A percentile compares a stretch with the other conserved stretches of the same genome.
Conservation (phyloP, 2,329 filamentous ascomycete genomes). For the Chaetothyriales sp. region DNA sequence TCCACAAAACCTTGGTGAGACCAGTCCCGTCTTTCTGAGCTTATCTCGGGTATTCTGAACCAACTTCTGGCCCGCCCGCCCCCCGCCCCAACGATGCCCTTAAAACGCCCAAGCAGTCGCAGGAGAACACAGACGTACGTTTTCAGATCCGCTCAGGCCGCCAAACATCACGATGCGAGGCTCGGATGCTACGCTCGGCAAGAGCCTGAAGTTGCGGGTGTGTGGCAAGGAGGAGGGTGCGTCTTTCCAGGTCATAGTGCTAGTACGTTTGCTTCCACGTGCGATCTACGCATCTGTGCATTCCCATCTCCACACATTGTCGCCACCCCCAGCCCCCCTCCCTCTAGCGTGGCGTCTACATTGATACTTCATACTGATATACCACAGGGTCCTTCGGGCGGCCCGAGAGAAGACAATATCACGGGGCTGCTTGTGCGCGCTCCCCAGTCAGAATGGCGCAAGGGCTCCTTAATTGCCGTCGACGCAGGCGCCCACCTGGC, state of each 20-base stretch:
- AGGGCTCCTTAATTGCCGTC: constrained; percentile 73
- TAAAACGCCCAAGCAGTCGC: background rate
- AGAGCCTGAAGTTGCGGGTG: constrained; percentile 10
- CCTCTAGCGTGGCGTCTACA: background rate
- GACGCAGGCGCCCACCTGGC: constrained; percentile 85
- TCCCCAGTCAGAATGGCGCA: constrained; percentile 60
- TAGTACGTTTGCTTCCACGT: constrained; percentile 34
- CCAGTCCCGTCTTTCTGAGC: too few relatives aligned
- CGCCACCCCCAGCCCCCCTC: background rate
- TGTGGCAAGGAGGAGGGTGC: constrained; percentile 21
- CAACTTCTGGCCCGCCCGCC: background rate
- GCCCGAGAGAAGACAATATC: constrained; percentile 76
- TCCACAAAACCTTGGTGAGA: too few relatives aligned
- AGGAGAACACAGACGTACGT: background rate
- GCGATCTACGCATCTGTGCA: background rate
- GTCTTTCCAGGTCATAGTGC: constrained; percentile 57
- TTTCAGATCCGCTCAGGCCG: background rate
- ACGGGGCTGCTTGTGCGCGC: constrained; percentile 83
- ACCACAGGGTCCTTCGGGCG: constrained; percentile 70
- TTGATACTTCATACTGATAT: background rate
- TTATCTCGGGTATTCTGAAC: background rate
- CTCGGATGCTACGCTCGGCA: constrained; percentile 7
- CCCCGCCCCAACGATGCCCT: background rate
- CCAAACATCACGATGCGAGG: constrained; percentile 7
- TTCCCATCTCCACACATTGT: background rate